These are phyloP conservation scores for Cystobasidiaceae sp. DNA, from an alignment of 1,284 basidiomycete genomes.

Conservation along the genomic window DNA sequence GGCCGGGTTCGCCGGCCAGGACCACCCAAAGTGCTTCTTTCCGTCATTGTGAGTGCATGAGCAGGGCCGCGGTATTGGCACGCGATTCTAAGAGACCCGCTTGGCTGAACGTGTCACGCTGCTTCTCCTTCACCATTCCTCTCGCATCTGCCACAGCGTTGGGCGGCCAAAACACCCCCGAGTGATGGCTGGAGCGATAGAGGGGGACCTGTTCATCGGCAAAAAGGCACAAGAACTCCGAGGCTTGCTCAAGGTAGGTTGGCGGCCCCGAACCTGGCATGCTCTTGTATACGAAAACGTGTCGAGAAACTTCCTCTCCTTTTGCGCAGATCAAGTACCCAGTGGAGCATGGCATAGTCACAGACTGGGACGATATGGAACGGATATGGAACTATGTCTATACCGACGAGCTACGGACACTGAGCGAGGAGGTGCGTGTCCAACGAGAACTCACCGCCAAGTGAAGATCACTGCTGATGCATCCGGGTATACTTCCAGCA, in stretches of 20 bases:
- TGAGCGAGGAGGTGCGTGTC: constrained; percentile 81
- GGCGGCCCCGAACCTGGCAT: no score
- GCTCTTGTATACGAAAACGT: no score
- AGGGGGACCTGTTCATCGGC: constrained; percentile 90
- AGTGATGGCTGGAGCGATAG: constrained; percentile 88
- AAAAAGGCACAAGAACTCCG: constrained; percentile 87
- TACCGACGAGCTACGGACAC: constrained; percentile 83
- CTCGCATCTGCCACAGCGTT: constrained; percentile 56
- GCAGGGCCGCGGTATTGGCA: no score
- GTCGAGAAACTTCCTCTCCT: background rate
- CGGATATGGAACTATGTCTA: constrained; percentile 97
- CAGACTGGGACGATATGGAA: constrained; percentile 99
- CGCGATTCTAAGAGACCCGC: no score
- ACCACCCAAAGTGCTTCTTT: constrained; percentile 97
- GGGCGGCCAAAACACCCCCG: constrained; percentile 91
- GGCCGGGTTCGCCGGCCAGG: constrained; percentile 94
- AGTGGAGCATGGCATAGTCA: constrained; percentile 67
- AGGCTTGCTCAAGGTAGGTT: constrained; percentile 81
- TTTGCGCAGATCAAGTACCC: constrained; percentile 63
- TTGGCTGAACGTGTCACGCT: no score
- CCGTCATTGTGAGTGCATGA: constrained; percentile 90
- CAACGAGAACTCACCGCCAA: background rate
- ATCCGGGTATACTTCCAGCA: no score
- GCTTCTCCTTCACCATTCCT: background rate
- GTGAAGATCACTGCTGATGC: no score